These are phyloP conservation scores for Cylindrotheca closterium DNA, from an alignment of 108 stramenopile species.

Conservation along the genomic window DNA sequence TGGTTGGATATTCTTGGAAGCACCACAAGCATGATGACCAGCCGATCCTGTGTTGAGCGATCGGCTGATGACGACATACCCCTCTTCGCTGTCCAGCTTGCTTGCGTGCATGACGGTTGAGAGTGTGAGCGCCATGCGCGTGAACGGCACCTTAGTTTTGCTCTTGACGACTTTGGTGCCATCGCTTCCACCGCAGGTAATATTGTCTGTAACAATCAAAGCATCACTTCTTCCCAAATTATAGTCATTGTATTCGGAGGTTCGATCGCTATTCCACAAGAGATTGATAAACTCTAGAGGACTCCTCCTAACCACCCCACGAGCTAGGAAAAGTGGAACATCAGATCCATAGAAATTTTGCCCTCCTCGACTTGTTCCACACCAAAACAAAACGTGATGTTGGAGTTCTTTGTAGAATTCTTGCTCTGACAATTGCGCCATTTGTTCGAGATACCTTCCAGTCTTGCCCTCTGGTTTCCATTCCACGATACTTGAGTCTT, in stretches of 20 bases:
- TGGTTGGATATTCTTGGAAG: conserved; percentile 6
- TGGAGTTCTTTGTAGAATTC: conserved; percentile 28
- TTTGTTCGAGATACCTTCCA: conserved; percentile 12
- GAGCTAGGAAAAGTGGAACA: conserved; percentile 37
- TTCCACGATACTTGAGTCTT: conserved; percentile 1
- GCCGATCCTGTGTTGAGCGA: conserved; percentile 32
- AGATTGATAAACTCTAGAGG: conserved; percentile 37
- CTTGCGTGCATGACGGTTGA: conserved; percentile 46
- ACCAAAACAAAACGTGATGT: conserved; percentile 38
- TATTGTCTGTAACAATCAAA: conserved; percentile 18
- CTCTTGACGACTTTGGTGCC: conserved; percentile 45
- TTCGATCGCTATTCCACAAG: conserved; percentile 49
- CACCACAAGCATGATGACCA: conserved; percentile 22
- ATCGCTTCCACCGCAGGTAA: conserved; percentile 5
- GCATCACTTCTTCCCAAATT: conserved; percentile 35
- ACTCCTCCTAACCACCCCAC: conserved; percentile 39
- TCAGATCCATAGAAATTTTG: conserved; percentile 27
- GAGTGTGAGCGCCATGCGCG: conserved; percentile 35
- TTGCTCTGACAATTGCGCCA: conserved; percentile 4
- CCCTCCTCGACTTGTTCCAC: conserved; percentile 21
- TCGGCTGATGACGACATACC: conserved; percentile 49
- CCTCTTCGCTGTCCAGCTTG: conserved; percentile 31
- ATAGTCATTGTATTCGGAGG: conserved; percentile 52
- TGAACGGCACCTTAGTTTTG: conserved; percentile 58
- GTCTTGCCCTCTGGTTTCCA: conserved; percentile 53